phyloP scores from a whole-genome alignment of 2,329 filamentous ascomycete species.

The Zelopaecilomyces penicillatus region DNA sequence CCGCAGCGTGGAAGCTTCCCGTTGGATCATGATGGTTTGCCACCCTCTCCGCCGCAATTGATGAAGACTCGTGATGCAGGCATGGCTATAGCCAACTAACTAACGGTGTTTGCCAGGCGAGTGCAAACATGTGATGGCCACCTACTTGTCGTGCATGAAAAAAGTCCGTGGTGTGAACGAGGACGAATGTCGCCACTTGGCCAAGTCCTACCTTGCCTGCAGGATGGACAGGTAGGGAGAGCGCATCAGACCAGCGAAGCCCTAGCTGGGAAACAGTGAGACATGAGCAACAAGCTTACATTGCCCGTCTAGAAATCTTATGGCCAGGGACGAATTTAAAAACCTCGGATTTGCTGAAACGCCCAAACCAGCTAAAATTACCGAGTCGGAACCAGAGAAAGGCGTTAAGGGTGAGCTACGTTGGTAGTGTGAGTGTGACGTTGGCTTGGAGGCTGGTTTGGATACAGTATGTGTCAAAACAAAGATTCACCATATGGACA shows the following conservation, averaged over 20 bases:
- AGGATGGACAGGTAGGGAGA: slow-evolving; percentile 84
- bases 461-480: no score
- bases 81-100: not conserved
- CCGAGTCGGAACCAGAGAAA: slow-evolving; percentile 22
- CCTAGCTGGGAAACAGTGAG: slow-evolving; percentile 9
- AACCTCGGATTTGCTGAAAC: slow-evolving; percentile 68
- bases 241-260: not conserved
- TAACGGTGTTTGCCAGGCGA: slow-evolving; percentile 51
- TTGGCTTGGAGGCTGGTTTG: slow-evolving; percentile 1
- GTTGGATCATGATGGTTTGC: slow-evolving; percentile 75
- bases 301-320: slow-evolving; percentile 60
- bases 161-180: slow-evolving; percentile 77
- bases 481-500: no score
- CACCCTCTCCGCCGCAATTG: not conserved
- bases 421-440: slow-evolving; percentile 18
- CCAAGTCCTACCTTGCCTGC: slow-evolving; percentile 82
- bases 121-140: slow-evolving; percentile 81
- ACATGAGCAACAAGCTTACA: not conserved
- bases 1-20: slow-evolving; percentile 91
- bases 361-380: slow-evolving; percentile 11
- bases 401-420: slow-evolving; percentile 29
- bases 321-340: slow-evolving; percentile 91
- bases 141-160: slow-evolving; percentile 82
- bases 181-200: slow-evolving; percentile 72
- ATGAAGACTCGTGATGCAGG: not conserved